Conservation (phyloP, 2,329 filamentous ascomycete genomes). For the Sporothrix dimorphospora region DNA sequence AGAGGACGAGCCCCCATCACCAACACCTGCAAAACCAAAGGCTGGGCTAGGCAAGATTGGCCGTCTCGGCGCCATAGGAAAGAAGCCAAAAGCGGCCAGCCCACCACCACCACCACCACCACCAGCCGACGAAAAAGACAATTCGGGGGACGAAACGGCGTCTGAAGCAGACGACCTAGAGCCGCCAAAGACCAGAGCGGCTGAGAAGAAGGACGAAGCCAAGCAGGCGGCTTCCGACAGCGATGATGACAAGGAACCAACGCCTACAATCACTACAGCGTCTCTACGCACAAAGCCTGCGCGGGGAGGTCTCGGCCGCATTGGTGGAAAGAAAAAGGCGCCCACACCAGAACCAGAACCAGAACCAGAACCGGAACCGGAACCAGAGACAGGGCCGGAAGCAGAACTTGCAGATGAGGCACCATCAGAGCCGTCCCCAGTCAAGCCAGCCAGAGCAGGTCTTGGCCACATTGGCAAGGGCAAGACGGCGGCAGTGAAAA, state of each 20-base stretch:
- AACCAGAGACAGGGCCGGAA: not conserved
- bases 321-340: conserved; percentile 41
- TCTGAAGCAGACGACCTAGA: conserved; percentile 46
- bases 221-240: conserved; percentile 32
- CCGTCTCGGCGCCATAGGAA: conserved; percentile 38
- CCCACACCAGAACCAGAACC: not conserved
- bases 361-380: not conserved
- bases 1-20: not conserved
- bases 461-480: conserved; percentile 3
- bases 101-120: conserved; percentile 53
- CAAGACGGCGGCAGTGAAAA: not conserved
- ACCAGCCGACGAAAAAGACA: conserved; percentile 27
- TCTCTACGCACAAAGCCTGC: conserved; percentile 8
- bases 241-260: not conserved
- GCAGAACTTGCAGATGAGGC: not conserved
- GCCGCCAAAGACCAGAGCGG: conserved; percentile 25
- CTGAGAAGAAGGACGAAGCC: conserved; percentile 3
- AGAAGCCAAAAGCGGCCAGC: conserved; percentile 50
- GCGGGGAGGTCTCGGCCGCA: conserved; percentile 46
- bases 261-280: not conserved
- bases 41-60: conserved; percentile 25
- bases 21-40: conserved; percentile 26
- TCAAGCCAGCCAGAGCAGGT: not conserved
- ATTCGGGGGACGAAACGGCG: conserved; percentile 44
- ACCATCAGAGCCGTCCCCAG: not conserved